Conservation (phyloP, 306 rosid genomes). For the Hippophae tibetana region DNA sequence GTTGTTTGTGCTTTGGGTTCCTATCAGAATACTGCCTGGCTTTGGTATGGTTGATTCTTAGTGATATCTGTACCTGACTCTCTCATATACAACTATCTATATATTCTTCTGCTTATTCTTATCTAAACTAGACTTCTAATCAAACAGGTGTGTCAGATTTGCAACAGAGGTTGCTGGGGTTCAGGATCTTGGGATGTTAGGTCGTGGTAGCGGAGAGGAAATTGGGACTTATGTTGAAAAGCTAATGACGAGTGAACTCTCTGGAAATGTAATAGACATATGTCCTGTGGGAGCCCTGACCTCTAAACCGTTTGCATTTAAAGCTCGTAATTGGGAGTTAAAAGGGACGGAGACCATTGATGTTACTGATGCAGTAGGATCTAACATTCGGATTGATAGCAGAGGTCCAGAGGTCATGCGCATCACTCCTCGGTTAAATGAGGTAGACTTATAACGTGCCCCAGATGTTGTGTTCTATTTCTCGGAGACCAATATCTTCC, state of each 20-base stretch:
- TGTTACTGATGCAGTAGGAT: constrained; percentile 97
- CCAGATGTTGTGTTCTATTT: neutral
- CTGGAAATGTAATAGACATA: constrained; percentile 96
- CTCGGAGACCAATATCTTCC: neutral
- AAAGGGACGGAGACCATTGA: constrained; percentile 93
- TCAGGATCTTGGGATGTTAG: constrained; percentile 96
- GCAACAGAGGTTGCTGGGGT: constrained; percentile 98
- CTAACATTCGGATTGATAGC: constrained; percentile 94
- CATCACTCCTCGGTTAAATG: constrained; percentile 82
- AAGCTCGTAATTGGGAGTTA: constrained; percentile 95
- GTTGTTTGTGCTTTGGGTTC: too few species aligned
- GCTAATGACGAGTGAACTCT: constrained; percentile 95
- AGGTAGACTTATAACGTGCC: constrained; percentile 36
- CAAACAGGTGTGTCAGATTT: constrained; percentile 86
- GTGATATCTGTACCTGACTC: too few species aligned
- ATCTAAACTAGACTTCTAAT: constrained; percentile 13
- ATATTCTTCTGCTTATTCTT: constrained; percentile 13
- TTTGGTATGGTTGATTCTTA: too few species aligned
- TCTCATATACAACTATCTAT: too few species aligned
- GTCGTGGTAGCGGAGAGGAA: constrained; percentile 99
- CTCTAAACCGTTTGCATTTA: constrained; percentile 98
- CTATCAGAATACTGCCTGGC: too few species aligned
- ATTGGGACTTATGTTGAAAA: constrained; percentile 96
- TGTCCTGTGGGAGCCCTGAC: constrained; percentile 98
- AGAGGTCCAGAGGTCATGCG: constrained; percentile 98